Evolutionary conservation across 441 rosid species (phyloP).

Genomic region (Populus tomentosa): DNA sequence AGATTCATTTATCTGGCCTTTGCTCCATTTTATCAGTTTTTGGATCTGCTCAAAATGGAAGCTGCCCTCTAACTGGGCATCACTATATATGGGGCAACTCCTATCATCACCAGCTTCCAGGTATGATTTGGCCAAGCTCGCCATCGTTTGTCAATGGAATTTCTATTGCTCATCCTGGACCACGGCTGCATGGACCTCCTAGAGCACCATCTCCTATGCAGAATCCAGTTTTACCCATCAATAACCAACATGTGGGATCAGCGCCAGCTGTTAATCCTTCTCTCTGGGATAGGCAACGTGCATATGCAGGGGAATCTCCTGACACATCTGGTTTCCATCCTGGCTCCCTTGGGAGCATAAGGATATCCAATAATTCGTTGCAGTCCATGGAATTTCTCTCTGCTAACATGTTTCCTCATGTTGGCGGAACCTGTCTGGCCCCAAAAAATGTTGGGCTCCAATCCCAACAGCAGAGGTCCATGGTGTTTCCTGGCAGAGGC

Average conservation of each 20-base stretch:
- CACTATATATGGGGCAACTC: slow-evolving; percentile 43
- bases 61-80: slow-evolving; percentile 36
- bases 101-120: slow-evolving; percentile 34
- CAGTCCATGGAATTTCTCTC: slow-evolving; percentile 39
- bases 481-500: slow-evolving; percentile 37
- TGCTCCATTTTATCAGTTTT: slow-evolving; percentile 35
- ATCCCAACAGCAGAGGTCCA: slow-evolving; percentile 41
- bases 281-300: slow-evolving; percentile 50
- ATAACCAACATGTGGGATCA: slow-evolving; percentile 49
- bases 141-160: slow-evolving; percentile 48
- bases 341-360: slow-evolving; percentile 49
- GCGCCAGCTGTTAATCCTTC: slow-evolving; percentile 46
- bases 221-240: slow-evolving; percentile 34
- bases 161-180: slow-evolving; percentile 29
- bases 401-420: slow-evolving; percentile 33
- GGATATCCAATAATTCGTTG: slow-evolving; percentile 35
- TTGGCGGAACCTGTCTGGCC: slow-evolving; percentile 36
- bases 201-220: slow-evolving; percentile 39
- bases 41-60: slow-evolving; percentile 39
- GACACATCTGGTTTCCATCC: slow-evolving; percentile 45
- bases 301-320: slow-evolving; percentile 44
- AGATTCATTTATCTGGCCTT: slow-evolving; percentile 9
- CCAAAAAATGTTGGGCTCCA: slow-evolving; percentile 38
- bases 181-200: slow-evolving; percentile 42
- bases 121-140: slow-evolving; percentile 55